These are phyloP conservation scores for Fraxinus cuspidata DNA, from an alignment of 257 asterid genomes.

Conservation along the genomic window DNA sequence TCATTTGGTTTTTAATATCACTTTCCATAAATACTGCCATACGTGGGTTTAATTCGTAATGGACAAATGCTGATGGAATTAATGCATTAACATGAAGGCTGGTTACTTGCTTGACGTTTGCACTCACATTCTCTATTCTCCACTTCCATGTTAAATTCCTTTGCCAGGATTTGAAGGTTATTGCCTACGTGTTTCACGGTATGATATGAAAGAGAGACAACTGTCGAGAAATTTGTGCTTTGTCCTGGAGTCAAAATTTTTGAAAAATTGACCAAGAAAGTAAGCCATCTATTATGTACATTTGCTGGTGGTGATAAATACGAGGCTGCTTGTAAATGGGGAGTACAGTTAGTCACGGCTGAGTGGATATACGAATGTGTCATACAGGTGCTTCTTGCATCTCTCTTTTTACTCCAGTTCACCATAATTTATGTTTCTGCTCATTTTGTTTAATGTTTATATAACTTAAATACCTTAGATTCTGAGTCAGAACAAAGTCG, in stretches of 20 bases:
- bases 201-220: slow-evolving; percentile 66
- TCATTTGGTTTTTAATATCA: no score
- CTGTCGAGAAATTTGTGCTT: slow-evolving; percentile 80
- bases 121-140: no score
- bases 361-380: slow-evolving; percentile 88
- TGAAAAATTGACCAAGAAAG: slow-evolving; percentile 70
- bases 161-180: no score
- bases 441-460: slow-evolving; percentile 20
- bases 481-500: slow-evolving; percentile 70
- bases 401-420: no score
- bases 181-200: no score
- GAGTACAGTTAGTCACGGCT: slow-evolving; percentile 65
- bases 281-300: slow-evolving; percentile 76
- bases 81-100: no score
- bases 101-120: no score
- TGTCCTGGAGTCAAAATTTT: slow-evolving; percentile 66
- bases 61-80: no score
- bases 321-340: slow-evolving; percentile 80
- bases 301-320: slow-evolving; percentile 74
- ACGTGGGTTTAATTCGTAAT: no score
- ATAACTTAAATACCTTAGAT: slow-evolving; percentile 32
- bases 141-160: no score
- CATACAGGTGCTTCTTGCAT: no score
- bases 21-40: no score
- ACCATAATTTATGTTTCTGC: slow-evolving; percentile 13